Base-by-base conservation (phyloP, 257 asterid species). In the Petrea volubilis region DNA sequence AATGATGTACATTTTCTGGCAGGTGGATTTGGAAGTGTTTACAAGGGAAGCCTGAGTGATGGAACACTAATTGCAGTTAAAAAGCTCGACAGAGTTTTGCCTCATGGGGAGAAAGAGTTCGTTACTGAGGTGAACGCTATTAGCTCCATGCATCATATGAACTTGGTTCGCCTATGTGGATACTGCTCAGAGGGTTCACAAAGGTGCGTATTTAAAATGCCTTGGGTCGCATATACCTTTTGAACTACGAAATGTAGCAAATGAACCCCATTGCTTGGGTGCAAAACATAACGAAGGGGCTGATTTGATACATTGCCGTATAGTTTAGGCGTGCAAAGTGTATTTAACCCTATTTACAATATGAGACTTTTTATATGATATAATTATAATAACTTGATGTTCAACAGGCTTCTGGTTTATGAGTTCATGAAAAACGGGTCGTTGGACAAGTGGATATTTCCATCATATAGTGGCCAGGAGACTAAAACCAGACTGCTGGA, bases 371-470 rank as follows among this genome's bases (percentile, higher is more conserved):
- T n/a, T n/a, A n/a, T n/a, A 24, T 25, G 33, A 28, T 67, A 52
- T 44, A 33, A 17, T 28, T 79, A 27, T 18, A 20, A 67, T 46
- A 44, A 6, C 43, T 17, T 50, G 57, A 61, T 44, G 69, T 53
- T 31, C 31, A 46, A 6, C 91, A 92, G 98, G 96, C 96, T 90
- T 72, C 84, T 93, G 59, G 98, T 93, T 1, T 93, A 93, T 25
- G 98, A 93, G 81, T 93, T 90, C 83, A 88, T 93, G 97, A 88
- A 90, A 72, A 93, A 90, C 72, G 96, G 95, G 43, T 93, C 98
- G 0, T 29, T 93, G 73, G 98, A 93, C 74, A 87, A 87, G 80
- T 93, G 98, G 97, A 87, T 93, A 81, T 92, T 92, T 68, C 80
- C 89, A 50, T 77, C 97, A 2, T 59, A 66, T 56, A 72, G 46